A percentile compares a stretch with the other conserved stretches of the same genome.
Conservation (phyloP, 495 filamentous ascomycete genomes). For the Penicillium flavigenum region DNA sequence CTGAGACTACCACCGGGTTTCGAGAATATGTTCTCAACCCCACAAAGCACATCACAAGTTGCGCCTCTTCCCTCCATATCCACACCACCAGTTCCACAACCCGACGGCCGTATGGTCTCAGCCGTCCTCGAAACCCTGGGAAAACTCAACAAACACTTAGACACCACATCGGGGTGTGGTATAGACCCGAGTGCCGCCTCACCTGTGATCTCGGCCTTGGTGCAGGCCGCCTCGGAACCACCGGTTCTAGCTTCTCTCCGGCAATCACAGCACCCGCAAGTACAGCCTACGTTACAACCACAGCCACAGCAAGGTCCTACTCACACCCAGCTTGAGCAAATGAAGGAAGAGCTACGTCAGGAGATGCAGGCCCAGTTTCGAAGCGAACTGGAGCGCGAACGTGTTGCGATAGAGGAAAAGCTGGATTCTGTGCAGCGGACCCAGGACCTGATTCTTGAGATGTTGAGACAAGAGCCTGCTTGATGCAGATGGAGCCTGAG, state of each 20-base stretch:
- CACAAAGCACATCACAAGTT: constrained; percentile 3
- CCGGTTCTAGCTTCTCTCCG: background rate
- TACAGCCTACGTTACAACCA: background rate
- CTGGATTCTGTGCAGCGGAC: constrained; percentile 44
- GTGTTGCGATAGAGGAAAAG: constrained; percentile 36
- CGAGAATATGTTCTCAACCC: constrained; percentile 39
- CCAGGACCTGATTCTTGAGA: constrained; percentile 49
- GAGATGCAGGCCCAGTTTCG: constrained; percentile 38
- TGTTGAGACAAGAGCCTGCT: constrained; percentile 43
- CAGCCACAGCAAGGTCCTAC: background rate
- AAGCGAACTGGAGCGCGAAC: constrained; percentile 35
- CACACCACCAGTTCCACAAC: constrained; percentile 6
- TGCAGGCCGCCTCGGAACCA: constrained; percentile 23
- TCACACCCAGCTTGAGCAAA: constrained; percentile 15
- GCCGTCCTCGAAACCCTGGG: constrained; percentile 40
- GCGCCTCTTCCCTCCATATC: constrained; percentile 2
- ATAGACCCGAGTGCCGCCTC: constrained; percentile 19
- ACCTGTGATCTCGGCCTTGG: constrained; percentile 26
- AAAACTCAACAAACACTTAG: constrained; percentile 43
- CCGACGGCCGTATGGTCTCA: constrained; percentile 29
- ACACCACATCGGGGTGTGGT: constrained; percentile 20
- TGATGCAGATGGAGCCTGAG: constrained; percentile 15
- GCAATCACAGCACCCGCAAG: background rate
- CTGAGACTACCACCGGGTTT: constrained; percentile 41
- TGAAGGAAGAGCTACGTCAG: constrained; percentile 40